Evolutionary conservation across 306 rosid species (phyloP).

Genomic region (Crotalaria pallida): DNA sequence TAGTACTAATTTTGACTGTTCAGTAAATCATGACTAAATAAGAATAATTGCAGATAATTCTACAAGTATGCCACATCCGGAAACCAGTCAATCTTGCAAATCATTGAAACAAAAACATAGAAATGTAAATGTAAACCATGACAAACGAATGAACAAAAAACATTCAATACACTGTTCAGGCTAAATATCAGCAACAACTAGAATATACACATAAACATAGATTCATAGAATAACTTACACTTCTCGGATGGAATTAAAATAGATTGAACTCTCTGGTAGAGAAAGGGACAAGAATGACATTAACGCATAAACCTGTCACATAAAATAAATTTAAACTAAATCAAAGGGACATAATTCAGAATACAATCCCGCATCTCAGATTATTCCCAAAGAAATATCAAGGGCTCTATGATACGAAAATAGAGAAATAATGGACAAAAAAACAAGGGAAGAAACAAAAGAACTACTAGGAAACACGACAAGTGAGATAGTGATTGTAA

Average conservation of each 20-base stretch:
- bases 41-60: background rate
- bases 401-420: background rate
- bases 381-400: background rate
- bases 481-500: background rate
- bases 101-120: background rate
- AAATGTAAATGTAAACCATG: background rate
- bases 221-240: slow-evolving; percentile 53
- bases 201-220: background rate
- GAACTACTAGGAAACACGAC: background rate
- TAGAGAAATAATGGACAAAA: background rate
- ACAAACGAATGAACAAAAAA: background rate
- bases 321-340: slow-evolving; percentile 1
- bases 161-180: slow-evolving; percentile 3
- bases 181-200: background rate
- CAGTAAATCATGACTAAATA: background rate
- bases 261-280: slow-evolving; percentile 62
- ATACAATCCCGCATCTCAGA: slow-evolving; percentile 14
- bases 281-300: slow-evolving; percentile 82
- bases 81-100: background rate
- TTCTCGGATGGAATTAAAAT: slow-evolving; percentile 78
- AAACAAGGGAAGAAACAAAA: background rate
- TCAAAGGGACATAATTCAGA: background rate
- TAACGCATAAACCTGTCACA: slow-evolving; percentile 68
- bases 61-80: background rate
- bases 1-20: background rate